Evolutionary conservation across 495 filamentous ascomycete species (phyloP).

Genomic region (Hypoxylon fuscum): DNA sequence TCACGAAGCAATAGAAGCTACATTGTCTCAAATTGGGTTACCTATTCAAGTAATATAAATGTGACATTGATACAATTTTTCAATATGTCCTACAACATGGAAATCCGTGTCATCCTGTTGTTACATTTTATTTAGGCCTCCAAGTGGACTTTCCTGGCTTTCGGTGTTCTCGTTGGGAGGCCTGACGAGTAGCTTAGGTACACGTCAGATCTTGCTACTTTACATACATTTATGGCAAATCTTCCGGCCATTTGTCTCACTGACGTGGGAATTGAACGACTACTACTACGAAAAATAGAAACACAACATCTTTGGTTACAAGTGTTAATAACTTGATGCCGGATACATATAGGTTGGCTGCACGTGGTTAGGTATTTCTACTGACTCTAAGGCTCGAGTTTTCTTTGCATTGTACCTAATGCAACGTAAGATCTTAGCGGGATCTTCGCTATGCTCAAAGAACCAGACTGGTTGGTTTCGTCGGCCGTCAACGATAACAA

Average conservation of each 20-base stretch:
- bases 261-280: slow-evolving; percentile 19
- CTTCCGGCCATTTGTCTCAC: background rate
- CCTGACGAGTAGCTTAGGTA: slow-evolving; percentile 30
- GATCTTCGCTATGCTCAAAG: background rate
- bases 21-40: too few species aligned
- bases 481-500: background rate
- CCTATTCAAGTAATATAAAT: too few species aligned
- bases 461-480: background rate
- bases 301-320: slow-evolving; percentile 17
- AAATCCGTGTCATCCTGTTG: too few species aligned
- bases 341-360: too few species aligned
- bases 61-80: too few species aligned
- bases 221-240: too few species aligned
- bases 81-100: too few species aligned
- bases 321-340: too few species aligned
- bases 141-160: background rate
- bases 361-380: too few species aligned
- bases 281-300: background rate
- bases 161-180: slow-evolving; percentile 21
- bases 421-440: background rate
- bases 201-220: slow-evolving; percentile 4
- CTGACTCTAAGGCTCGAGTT: background rate
- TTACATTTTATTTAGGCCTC: too few species aligned
- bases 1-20: too few species aligned
- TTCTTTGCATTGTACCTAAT: slow-evolving; percentile 12